A percentile compares a stretch with the other conserved stretches of the same genome.
These are phyloP conservation scores for Aspergillus japonicus DNA, from an alignment of 2,329 filamentous ascomycete genomes.

Conservation along the genomic window DNA sequence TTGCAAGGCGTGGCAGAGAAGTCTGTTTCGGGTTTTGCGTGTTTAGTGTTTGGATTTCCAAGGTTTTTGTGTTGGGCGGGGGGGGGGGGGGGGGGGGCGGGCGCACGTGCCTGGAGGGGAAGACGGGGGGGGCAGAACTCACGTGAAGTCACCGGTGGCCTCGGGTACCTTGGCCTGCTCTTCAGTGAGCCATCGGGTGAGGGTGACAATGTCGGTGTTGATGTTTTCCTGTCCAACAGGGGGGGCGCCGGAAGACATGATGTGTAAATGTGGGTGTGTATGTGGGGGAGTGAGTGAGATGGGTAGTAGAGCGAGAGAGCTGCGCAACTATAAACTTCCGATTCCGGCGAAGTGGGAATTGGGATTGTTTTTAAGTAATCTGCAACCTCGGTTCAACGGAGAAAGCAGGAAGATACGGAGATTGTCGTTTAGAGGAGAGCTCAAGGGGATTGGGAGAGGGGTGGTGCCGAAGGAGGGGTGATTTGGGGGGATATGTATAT, in stretches of 20 bases:
- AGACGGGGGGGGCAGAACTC: conserved; percentile 38
- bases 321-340: conserved; percentile 3
- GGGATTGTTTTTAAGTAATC: conserved; percentile 8
- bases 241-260: conserved; percentile 47
- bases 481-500: conserved; percentile 1
- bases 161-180: conserved; percentile 91
- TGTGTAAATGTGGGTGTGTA: conserved; percentile 12
- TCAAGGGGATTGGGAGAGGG: not conserved
- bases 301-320: conserved; percentile 4
- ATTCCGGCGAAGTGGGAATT: conserved; percentile 4
- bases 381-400: conserved; percentile 32
- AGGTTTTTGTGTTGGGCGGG: too few relatives aligned
- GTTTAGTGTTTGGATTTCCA: not conserved
- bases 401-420: conserved; percentile 21
- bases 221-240: conserved; percentile 69
- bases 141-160: conserved; percentile 98
- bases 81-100: too few relatives aligned
- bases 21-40: conserved; percentile 50
- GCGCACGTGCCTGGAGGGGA: not conserved
- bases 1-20: conserved; percentile 95
- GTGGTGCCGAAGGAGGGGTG: not conserved
- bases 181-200: conserved; percentile 93
- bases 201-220: conserved; percentile 93
- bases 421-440: not conserved
- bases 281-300: conserved; percentile 1